Evolutionary conservation across 208 protist species (phyloP).

Genomic region (Leptomonas pyrrhocoris): DNA sequence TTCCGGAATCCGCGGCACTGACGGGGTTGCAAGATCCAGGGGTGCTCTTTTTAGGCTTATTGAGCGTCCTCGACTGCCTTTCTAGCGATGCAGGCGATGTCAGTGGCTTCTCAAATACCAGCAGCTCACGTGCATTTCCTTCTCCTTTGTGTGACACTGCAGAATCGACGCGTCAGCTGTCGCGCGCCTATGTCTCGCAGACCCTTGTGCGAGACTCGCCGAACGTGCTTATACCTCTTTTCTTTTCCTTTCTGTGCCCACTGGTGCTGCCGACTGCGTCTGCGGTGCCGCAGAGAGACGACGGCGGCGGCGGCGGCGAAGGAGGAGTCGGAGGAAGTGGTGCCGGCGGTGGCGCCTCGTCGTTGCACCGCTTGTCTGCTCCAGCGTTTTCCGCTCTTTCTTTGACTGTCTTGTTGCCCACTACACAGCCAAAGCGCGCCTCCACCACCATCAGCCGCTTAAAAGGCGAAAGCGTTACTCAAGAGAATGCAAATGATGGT

Average conservation of each 20-base stretch:
- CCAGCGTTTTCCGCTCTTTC: constrained; percentile 5
- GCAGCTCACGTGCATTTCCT: background rate
- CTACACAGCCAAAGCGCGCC: background rate
- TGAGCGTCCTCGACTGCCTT: constrained; percentile 17
- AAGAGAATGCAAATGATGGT: no score
- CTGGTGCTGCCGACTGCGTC: constrained; percentile 19
- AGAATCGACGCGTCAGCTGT: constrained; percentile 24
- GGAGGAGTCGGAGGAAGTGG: no score
- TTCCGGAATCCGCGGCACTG: constrained; percentile 2
- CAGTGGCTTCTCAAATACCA: background rate
- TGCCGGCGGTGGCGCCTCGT: background rate
- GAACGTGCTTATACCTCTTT: constrained; percentile 24
- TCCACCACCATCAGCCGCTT: background rate
- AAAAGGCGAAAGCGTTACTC: background rate
- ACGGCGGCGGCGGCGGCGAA: background rate
- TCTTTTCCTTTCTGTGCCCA: constrained; percentile 35
- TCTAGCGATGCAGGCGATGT: background rate
- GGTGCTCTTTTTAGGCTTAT: constrained; percentile 16
- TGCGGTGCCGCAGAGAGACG: background rate
- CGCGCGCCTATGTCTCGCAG: constrained; percentile 22
- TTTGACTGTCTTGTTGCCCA: constrained; percentile 26
- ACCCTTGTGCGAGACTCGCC: constrained; percentile 22
- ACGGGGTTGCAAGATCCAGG: constrained; percentile 21
- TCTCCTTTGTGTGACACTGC: background rate
- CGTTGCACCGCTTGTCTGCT: background rate